Percentiles rank a stretch among this genome's conserved stretches.
Evolutionary conservation across 2,329 filamentous ascomycete genomes (phyloP).

Genomic region (Xylaria digitata): DNA sequence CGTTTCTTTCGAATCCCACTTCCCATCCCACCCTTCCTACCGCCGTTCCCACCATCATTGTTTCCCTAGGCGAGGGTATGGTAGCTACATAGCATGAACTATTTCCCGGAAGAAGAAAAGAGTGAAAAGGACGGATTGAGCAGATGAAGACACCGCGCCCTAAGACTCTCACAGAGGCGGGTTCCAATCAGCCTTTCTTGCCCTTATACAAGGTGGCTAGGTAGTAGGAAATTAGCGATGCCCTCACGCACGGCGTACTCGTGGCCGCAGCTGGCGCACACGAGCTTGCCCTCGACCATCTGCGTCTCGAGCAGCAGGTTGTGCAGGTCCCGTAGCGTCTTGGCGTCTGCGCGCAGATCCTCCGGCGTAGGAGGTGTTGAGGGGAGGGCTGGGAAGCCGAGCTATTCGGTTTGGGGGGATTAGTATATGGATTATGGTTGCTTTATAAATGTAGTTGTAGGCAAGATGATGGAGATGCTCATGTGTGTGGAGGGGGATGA

Average conservation of each 20-base stretch:
- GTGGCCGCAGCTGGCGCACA: conserved; percentile 91
- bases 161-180: background rate
- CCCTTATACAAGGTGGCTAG: conserved; percentile 82
- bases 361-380: conserved; percentile 70
- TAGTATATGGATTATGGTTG: background rate
- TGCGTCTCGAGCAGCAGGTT: conserved; percentile 87
- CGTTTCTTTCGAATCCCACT: background rate
- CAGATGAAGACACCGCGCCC: too few relatives aligned
- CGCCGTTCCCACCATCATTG: too few relatives aligned
- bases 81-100: too few relatives aligned
- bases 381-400: conserved; percentile 81
- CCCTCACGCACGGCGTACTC: conserved; percentile 96
- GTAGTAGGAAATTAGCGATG: conserved; percentile 94
- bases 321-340: conserved; percentile 82
- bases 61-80: background rate
- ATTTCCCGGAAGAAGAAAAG: too few relatives aligned
- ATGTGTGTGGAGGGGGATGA: background rate
- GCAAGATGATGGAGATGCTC: background rate
- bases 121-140: too few relatives aligned
- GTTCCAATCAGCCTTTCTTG: too few relatives aligned
- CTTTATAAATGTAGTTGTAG: background rate
- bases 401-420: conserved; percentile 58
- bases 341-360: conserved; percentile 72
- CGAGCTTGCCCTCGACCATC: conserved; percentile 86
- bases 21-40: too few relatives aligned